Base-by-base conservation (phyloP, 768 basidiomycete species). In the Phlebiopsis gigantea region DNA sequence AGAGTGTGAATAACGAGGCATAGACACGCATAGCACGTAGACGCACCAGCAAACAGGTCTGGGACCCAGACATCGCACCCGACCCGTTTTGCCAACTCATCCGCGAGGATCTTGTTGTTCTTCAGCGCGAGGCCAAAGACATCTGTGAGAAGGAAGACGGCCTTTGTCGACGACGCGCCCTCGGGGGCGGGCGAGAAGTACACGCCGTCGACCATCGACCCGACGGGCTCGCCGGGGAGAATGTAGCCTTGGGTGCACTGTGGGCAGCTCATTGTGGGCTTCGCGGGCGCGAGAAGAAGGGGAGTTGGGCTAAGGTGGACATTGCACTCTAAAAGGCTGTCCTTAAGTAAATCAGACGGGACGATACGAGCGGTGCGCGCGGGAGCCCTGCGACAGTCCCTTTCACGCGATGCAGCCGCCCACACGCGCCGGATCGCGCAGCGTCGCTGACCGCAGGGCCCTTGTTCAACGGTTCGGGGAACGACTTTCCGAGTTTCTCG, bases 11-110 rank as follows among this genome's bases (percentile, higher is more conserved):
- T n/a, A n/a, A n/a, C n/a, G n/a, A n/a, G 8, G 34, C 34, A 17
- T 8, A 39, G 17, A 8, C 34, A 39, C 17, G 34, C 34, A 39
- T 39, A 17, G n/a, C n/a, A n/a, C n/a, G 22, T 8, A 56, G 28
- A 63, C 71, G 46, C 53, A 79, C 83, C 84, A 58, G 72, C 65
- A 61, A 84, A 86, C 47, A 82, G 66, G 68, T 87, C 82, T 8
- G 84, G 84, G 17, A 83, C 73, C 78, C 81, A 86, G 17, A 84
- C 83, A 61, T 86, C 84, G 59, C 83, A 81, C 17, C 72, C 68
- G 26, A 85, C 62, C 17, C 68, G 62, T 55, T 75, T 68, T 7
- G 82, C 74, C 22, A 84, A 64, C 25, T 72, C 69, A 66, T 86
- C 83, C 1, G 83, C 83, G 5, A 85, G 70, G 56, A 87, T 73